Conservation (phyloP, 208 protist genomes). For the Crithidia bombi region DNA sequence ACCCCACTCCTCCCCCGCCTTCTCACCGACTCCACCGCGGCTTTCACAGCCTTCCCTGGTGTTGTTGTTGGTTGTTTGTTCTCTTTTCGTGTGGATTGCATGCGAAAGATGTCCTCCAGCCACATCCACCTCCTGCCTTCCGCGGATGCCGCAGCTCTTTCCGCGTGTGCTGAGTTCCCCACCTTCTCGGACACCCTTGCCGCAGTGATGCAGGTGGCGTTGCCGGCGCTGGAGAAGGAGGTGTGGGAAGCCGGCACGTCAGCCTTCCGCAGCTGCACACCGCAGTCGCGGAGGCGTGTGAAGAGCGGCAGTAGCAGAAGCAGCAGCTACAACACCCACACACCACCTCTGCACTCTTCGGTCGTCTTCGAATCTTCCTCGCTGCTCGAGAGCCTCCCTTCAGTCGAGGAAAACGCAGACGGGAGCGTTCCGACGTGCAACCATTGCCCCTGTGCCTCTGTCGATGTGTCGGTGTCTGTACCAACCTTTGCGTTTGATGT, state of each 20-base stretch:
- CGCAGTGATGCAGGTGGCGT: conserved; percentile 14
- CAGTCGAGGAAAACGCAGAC: too few relatives aligned
- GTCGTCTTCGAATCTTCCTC: too few relatives aligned
- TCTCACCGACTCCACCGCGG: too few relatives aligned
- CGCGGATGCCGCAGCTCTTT: conserved; percentile 35
- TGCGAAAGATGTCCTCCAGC: too few relatives aligned
- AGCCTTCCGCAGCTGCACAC: background rate
- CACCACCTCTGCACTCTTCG: too few relatives aligned
- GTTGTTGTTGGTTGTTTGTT: too few relatives aligned
- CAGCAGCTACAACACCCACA: background rate
- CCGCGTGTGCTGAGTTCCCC: conserved; percentile 48
- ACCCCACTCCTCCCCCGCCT: too few relatives aligned
- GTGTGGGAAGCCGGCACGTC: conserved; percentile 17
- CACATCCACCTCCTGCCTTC: conserved; percentile 30
- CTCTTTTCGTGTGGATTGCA: too few relatives aligned
- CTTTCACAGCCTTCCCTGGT: too few relatives aligned
- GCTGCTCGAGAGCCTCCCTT: too few relatives aligned
- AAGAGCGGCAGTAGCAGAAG: background rate
- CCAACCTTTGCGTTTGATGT: conserved; percentile 32
- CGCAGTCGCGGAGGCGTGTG: background rate
- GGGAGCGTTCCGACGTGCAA: too few relatives aligned
- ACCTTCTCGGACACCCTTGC: conserved; percentile 44
- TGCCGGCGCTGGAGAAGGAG: conserved; percentile 24
- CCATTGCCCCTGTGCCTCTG: background rate
- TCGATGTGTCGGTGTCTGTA: conserved; percentile 26